Conservation (phyloP, 1,139 yeast genomes). For the Zygosaccharomyces pseudobailii region DNA sequence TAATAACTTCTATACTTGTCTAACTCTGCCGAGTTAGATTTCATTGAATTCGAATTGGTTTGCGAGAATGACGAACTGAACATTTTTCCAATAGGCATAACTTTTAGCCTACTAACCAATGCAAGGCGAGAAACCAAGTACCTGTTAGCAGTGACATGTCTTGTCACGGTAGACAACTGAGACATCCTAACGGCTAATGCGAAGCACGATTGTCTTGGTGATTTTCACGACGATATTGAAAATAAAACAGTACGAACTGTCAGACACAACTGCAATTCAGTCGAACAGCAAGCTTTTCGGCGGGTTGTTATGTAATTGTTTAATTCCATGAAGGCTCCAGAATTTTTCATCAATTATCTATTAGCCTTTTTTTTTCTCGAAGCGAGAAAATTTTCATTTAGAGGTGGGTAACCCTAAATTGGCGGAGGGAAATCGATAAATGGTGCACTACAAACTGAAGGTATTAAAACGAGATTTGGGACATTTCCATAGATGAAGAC, state of each 20-base stretch:
- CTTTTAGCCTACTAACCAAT: not conserved
- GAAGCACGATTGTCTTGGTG: not conserved
- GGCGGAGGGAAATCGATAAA: not conserved
- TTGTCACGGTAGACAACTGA: conserved; percentile 7
- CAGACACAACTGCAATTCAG: not conserved
- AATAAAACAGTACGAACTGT: not conserved
- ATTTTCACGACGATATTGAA: not conserved
- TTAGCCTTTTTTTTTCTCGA: not conserved
- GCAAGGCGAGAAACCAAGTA: not conserved
- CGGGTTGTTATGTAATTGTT: not conserved
- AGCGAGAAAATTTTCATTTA: conserved; percentile 2
- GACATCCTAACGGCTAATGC: conserved; percentile 7
- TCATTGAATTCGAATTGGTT: not conserved
- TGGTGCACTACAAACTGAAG: not conserved
- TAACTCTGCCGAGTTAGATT: conserved; percentile 15
- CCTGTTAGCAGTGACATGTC: conserved; percentile 5
- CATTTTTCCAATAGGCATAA: not conserved
- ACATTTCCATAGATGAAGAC: too few species aligned
- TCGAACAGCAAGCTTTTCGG: not conserved
- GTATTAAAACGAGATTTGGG: too few species aligned
- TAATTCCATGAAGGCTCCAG: not conserved
- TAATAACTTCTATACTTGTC: conserved; percentile 25
- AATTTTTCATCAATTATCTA: not conserved
- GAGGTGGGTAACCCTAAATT: not conserved
- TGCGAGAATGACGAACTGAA: conserved; percentile 1